phyloP scores from a whole-genome alignment of 352 stramenopile genomes.

The Pythium rishiriense region DNA sequence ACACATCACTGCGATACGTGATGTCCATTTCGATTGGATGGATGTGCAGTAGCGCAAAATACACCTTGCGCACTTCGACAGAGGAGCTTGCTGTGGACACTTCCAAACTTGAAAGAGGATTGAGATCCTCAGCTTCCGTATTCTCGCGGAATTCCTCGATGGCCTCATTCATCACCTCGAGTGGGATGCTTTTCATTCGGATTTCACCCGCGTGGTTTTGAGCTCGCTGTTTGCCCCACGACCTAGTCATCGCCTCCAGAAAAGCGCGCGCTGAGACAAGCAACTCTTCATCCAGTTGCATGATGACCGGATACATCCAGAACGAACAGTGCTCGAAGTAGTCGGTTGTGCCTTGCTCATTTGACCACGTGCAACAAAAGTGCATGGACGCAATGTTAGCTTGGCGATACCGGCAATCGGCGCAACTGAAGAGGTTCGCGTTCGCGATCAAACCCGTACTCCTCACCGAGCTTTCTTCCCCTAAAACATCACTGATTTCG shows the following conservation, averaged over 20 bases:
- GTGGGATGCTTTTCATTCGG: constrained; percentile 78
- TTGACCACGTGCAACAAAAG: constrained; percentile 89
- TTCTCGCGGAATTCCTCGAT: constrained; percentile 78
- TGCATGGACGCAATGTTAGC: constrained; percentile 79
- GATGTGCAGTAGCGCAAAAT: constrained; percentile 87
- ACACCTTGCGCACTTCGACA: constrained; percentile 80
- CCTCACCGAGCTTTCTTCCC: constrained; percentile 21
- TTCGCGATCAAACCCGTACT: constrained; percentile 56
- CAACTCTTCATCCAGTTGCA: constrained; percentile 85
- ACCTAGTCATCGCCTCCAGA: constrained; percentile 60
- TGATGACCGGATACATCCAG: constrained; percentile 83
- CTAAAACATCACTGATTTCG: constrained; percentile 22
- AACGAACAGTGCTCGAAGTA: constrained; percentile 91
- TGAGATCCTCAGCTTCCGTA: constrained; percentile 72
- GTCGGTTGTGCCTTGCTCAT: constrained; percentile 86
- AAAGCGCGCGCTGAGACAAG: constrained; percentile 76
- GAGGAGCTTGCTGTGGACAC: constrained; percentile 65
- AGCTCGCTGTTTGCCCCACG: constrained; percentile 60
- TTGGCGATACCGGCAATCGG: constrained; percentile 82
- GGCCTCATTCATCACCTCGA: constrained; percentile 79
- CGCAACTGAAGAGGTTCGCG: constrained; percentile 78
- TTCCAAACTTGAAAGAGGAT: constrained; percentile 74
- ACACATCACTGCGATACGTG: constrained; percentile 86
- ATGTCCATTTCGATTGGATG: constrained; percentile 89
- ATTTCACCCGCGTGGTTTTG: constrained; percentile 79